phyloP scores from a whole-genome alignment of 1,284 basidiomycete species.

The Chalciporus sp. region DNA sequence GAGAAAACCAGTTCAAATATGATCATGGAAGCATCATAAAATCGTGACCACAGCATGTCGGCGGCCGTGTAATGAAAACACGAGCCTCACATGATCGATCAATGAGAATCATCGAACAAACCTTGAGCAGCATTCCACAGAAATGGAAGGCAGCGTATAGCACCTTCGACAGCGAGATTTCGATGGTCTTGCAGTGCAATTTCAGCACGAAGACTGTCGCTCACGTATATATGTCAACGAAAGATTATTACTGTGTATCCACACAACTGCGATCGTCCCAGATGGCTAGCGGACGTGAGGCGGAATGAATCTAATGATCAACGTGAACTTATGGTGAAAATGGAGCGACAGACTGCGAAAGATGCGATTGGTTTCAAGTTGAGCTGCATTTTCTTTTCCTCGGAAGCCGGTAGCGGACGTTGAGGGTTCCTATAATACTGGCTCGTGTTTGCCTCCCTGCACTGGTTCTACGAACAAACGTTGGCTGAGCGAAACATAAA shows the following conservation, averaged over 20 bases:
- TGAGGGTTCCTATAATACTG: background rate
- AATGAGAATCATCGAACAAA: background rate
- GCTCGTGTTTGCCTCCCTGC: background rate
- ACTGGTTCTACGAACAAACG: background rate
- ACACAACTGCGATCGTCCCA: no score
- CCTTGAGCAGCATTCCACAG: background rate
- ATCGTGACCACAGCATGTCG: background rate
- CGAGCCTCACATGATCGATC: background rate
- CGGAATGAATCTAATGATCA: background rate
- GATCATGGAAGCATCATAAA: background rate
- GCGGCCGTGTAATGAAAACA: background rate
- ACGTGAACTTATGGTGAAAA: background rate
- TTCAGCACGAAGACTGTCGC: no score
- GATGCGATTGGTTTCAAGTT: no score
- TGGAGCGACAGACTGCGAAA: background rate
- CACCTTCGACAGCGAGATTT: background rate
- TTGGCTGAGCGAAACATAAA: background rate
- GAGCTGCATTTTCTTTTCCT: background rate
- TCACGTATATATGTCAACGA: no score
- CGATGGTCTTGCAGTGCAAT: background rate
- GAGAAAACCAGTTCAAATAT: background rate
- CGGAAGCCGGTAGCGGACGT: background rate
- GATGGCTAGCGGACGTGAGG: background rate
- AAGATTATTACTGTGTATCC: no score
- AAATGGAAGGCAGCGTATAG: background rate